Evolutionary conservation across 1,139 yeast genomes (phyloP), one percentile per base, ranked within the genome.

Genomic region (Debaryomyces psychrophilus): DNA sequence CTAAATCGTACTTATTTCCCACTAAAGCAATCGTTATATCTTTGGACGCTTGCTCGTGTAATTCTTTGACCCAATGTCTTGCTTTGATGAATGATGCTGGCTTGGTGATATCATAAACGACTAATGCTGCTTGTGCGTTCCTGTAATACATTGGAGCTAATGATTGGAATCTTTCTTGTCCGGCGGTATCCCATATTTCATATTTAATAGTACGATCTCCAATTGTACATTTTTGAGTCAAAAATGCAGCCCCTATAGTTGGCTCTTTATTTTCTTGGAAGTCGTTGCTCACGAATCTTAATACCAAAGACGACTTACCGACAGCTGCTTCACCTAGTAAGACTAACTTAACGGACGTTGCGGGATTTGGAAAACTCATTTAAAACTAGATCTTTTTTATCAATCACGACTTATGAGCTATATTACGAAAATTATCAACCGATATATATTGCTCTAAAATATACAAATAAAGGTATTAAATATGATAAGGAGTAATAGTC

Each of bases 171-270:
- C 99, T 74, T 67, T 93, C 99, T 70, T 93, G 99, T 14, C 99
- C 99, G 0, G 99, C 99, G 11, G 99, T 93, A 64, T 93, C 99
- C 98, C 98, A 93, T 54, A 93, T 93, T 67, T 93, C 99, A 68
- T 90, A 93, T 65, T 93, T 93, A 62, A 93, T 90, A 12, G 95
- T 88, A 56, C 88, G 82, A 53, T 88, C 90, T 33, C 95, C 95
- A 58, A 93, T 85, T 31, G 92, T 85, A 62, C 97, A 95, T 63
- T 95, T 85, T 66, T 93, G 98, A 28, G 99, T 93, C 50, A 93
- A 73, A 62, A 93, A 93, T 1, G 98, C 99, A 4, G 99, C 99
- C 11, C 99, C 99, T 58, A 93, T 92, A 2, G 99, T 93, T 34
- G 99, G 99, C 61, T 92, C 87, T 67, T 92, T 92, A 67, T 93